Evolutionary conservation across 2,329 filamentous ascomycete genomes (phyloP).

Genomic region (Drechslerella coelobrocha): DNA sequence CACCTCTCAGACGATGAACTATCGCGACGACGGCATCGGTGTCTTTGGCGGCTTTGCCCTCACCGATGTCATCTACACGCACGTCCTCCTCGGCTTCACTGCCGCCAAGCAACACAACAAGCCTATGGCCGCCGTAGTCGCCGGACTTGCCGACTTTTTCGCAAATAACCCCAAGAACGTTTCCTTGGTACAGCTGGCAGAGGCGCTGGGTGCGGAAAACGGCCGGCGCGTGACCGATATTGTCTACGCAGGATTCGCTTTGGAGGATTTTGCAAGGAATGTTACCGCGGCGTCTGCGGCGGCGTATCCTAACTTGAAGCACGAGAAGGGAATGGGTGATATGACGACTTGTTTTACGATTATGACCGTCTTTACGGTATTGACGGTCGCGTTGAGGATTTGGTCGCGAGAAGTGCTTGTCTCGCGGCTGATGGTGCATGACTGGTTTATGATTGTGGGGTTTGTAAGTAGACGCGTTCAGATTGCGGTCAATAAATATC

Average conservation of each 20-base stretch:
- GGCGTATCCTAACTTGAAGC: slow-evolving; percentile 8
- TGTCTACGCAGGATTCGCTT: slow-evolving; percentile 6
- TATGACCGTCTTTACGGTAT: slow-evolving; percentile 22
- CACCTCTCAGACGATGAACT: slow-evolving; percentile 9
- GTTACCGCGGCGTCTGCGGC: slow-evolving; percentile 16
- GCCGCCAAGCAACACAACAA: slow-evolving; percentile 21
- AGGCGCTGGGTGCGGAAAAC: slow-evolving; percentile 20
- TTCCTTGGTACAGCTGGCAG: not conserved
- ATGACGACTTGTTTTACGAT: slow-evolving; percentile 18
- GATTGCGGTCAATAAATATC: too few relatives aligned
- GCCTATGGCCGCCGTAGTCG: slow-evolving; percentile 25
- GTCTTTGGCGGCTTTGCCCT: slow-evolving; percentile 19
- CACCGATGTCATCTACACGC: slow-evolving; percentile 14
- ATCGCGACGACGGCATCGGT: slow-evolving; percentile 13
- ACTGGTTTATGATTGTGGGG: slow-evolving; percentile 47
- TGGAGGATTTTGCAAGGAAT: slow-evolving; percentile 7
- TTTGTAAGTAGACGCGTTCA: slow-evolving; percentile 21
- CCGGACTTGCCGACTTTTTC: slow-evolving; percentile 15
- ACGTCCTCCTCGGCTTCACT: slow-evolving; percentile 26
- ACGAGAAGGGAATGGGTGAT: slow-evolving; percentile 7
- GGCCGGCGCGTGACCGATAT: slow-evolving; percentile 18
- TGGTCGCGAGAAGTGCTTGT: slow-evolving; percentile 42
- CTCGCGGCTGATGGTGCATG: slow-evolving; percentile 30
- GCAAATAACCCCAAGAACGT: slow-evolving; percentile 10
- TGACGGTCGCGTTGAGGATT: slow-evolving; percentile 21